These are phyloP conservation scores for Leccinum arenicola DNA, from an alignment of 768 basidiomycete species.

Conservation along the genomic window DNA sequence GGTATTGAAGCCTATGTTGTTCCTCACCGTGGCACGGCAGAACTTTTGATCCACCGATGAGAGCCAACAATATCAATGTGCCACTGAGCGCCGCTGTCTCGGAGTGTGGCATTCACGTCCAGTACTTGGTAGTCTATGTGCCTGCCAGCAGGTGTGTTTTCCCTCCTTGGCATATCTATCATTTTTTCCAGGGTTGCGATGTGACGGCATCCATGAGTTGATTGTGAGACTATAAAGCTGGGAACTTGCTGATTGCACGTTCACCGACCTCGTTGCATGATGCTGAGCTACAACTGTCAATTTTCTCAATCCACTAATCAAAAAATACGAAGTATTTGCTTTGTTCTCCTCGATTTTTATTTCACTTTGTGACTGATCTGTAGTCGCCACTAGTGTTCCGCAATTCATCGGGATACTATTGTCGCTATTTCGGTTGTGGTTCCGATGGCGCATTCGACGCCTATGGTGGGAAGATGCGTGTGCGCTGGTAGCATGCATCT, in stretches of 20 bases:
- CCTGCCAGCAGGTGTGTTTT: neutral
- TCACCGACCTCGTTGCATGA: neutral
- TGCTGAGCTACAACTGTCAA: constrained; percentile 8
- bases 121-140: neutral
- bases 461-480: constrained; percentile 26
- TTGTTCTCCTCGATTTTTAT: neutral
- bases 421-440: constrained; percentile 18
- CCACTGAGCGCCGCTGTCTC: neutral
- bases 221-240: constrained; percentile 1
- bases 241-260: neutral
- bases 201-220: constrained; percentile 1
- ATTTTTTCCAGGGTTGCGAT: neutral
- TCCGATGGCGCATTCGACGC: constrained; percentile 15
- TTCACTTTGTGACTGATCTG: constrained; percentile 3
- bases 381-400: constrained; percentile 8
- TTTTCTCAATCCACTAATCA: constrained; percentile 12
- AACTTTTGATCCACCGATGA: neutral
- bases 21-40: neutral
- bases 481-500: constrained; percentile 9
- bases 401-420: constrained; percentile 13
- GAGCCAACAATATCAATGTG: neutral
- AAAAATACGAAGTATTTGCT: constrained; percentile 10
- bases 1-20: neutral
- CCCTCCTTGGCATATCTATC: neutral
- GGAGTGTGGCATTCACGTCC: neutral